Percentiles rank a stretch among this genome's conserved stretches.
Conservation (phyloP, 1,139 yeast genomes). For the Geotrichum reessii region DNA sequence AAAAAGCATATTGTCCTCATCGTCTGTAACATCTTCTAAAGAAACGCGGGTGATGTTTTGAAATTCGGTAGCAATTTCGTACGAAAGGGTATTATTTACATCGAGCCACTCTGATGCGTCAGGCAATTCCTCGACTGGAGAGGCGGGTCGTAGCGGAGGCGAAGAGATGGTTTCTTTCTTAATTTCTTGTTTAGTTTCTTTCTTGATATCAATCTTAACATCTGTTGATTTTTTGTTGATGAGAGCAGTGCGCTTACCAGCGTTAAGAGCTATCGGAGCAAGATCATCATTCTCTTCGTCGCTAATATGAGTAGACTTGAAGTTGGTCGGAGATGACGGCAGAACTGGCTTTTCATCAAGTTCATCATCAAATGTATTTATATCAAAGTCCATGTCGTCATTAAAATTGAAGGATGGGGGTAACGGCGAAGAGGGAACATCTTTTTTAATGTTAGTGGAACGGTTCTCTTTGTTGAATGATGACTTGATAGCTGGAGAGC, state of each 20-base stretch:
- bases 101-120: constrained; percentile 17
- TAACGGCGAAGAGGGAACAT: constrained; percentile 22
- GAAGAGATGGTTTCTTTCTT: background rate
- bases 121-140: constrained; percentile 3
- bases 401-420: background rate
- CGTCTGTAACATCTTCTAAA: constrained; percentile 25
- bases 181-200: constrained; percentile 3
- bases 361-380: constrained; percentile 19
- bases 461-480: background rate
- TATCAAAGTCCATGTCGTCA: constrained; percentile 14
- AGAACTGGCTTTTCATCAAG: constrained; percentile 25
- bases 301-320: background rate
- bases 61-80: constrained; percentile 1
- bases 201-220: background rate
- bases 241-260: constrained; percentile 1
- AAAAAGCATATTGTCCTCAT: constrained; percentile 55
- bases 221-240: constrained; percentile 2
- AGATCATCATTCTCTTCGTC: constrained; percentile 11
- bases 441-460: constrained; percentile 6
- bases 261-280: constrained; percentile 10
- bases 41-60: constrained; percentile 12
- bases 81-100: constrained; percentile 7
- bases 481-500: background rate
- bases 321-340: constrained; percentile 11
- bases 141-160: background rate